Percentiles rank a stretch among this genome's conserved stretches.
phyloP scores from a whole-genome alignment of 2,329 filamentous ascomycete species.

The Fusarium kyushuense region DNA sequence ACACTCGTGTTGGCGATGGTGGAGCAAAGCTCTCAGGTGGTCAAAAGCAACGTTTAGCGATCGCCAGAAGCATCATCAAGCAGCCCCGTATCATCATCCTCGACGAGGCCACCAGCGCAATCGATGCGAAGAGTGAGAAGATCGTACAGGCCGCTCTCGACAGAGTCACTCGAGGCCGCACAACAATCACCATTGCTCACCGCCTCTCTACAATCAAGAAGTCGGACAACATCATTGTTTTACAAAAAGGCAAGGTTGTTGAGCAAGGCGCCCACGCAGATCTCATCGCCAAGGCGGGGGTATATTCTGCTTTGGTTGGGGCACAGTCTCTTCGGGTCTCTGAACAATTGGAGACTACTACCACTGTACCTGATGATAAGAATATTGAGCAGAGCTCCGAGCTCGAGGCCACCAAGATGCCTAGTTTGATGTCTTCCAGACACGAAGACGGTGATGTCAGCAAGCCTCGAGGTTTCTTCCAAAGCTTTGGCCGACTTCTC shows the following conservation, averaged over 20 bases:
- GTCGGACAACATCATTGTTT: constrained; percentile 74
- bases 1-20: constrained; percentile 64
- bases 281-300: constrained; percentile 60
- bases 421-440: fast-evolving
- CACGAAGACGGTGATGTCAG: not conserved
- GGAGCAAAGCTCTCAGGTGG: constrained; percentile 69
- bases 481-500: constrained; percentile 39
- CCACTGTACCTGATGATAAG: not conserved
- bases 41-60: constrained; percentile 67
- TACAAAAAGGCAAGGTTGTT: constrained; percentile 68
- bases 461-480: constrained; percentile 10
- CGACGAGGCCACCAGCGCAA: constrained; percentile 74
- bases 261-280: constrained; percentile 73
- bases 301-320: constrained; percentile 43
- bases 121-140: constrained; percentile 54
- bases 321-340: constrained; percentile 37
- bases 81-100: constrained; percentile 71
- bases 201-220: constrained; percentile 69
- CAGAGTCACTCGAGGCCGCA: constrained; percentile 58
- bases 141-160: constrained; percentile 60
- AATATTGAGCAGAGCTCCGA: not conserved
- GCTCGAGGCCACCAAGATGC: not conserved
- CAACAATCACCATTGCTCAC: constrained; percentile 75
- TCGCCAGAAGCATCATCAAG: constrained; percentile 66
- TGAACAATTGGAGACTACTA: not conserved